phyloP scores from a whole-genome alignment of 768 basidiomycete species.

The Macrolepiota fuliginosa region DNA sequence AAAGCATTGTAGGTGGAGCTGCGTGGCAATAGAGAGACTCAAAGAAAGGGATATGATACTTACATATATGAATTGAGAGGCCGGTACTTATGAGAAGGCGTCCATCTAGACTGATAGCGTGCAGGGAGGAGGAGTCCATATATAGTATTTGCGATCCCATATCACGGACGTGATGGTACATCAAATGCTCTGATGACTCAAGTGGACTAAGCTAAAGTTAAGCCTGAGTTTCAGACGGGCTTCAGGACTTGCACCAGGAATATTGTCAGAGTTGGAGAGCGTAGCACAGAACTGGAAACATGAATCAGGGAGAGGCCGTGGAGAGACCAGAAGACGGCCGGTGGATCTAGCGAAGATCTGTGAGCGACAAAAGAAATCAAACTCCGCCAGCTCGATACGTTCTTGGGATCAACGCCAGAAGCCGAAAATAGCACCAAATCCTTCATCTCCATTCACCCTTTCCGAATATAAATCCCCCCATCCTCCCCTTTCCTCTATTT shows the following conservation, averaged over 20 bases:
- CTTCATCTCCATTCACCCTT: background rate
- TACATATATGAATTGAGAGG: background rate
- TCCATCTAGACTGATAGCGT: background rate
- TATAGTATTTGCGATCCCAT: background rate
- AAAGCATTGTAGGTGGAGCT: background rate
- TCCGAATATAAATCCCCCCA: background rate
- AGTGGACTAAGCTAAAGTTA: background rate
- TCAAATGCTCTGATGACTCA: background rate
- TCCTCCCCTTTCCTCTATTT: background rate
- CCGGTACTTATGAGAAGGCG: background rate
- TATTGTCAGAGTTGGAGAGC: background rate
- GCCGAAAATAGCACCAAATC: conserved; percentile 11
- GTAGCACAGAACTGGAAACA: background rate
- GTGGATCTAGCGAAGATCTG: background rate
- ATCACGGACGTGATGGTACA: background rate
- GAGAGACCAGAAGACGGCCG: background rate
- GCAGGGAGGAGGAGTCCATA: background rate
- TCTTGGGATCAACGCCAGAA: conserved; percentile 6
- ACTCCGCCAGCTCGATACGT: background rate
- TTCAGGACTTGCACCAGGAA: background rate
- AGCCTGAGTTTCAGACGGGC: background rate
- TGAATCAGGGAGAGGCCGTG: background rate
- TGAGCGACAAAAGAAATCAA: background rate
- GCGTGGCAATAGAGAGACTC: background rate
- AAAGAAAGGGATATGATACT: too few species aligned